Evolutionary conservation across 495 filamentous ascomycete species (phyloP).

Genomic region (Massariosphaeria phaeospora): DNA sequence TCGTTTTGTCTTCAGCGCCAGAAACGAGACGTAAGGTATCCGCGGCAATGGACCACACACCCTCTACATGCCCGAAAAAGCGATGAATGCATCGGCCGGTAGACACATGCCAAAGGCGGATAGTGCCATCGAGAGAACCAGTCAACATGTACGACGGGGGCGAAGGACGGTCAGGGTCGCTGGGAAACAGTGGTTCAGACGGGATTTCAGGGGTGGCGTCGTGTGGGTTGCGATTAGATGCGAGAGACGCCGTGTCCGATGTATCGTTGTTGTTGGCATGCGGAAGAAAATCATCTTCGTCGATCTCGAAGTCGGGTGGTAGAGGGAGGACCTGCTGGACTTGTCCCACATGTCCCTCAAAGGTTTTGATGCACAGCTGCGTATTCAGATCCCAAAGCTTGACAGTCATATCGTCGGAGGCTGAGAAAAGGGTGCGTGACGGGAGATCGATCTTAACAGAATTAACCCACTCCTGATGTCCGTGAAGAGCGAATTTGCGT

Average conservation of each 20-base stretch:
- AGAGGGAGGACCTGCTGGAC: slow-evolving; percentile 85
- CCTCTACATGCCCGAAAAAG: slow-evolving; percentile 94
- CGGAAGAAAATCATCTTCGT: slow-evolving; percentile 51
- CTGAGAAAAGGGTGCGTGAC: slow-evolving; percentile 82
- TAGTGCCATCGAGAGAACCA: slow-evolving; percentile 81
- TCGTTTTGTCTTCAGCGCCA: slow-evolving; percentile 87
- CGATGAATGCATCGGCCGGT: slow-evolving; percentile 78
- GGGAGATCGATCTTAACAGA: slow-evolving; percentile 74
- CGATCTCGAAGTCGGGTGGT: slow-evolving; percentile 82
- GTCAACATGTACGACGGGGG: slow-evolving; percentile 90
- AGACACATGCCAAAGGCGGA: slow-evolving; percentile 87
- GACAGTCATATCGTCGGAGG: slow-evolving; percentile 87
- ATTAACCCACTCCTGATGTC: slow-evolving; percentile 93
- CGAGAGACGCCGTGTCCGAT: slow-evolving; percentile 22
- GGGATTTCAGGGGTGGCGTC: not conserved
- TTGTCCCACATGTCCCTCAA: slow-evolving; percentile 85
- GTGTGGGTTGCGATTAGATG: slow-evolving; percentile 4
- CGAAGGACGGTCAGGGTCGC: slow-evolving; percentile 54
- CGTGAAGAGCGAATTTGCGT: slow-evolving; percentile 68
- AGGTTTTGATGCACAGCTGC: slow-evolving; percentile 67
- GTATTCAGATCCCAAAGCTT: slow-evolving; percentile 93
- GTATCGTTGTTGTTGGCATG: slow-evolving; percentile 38
- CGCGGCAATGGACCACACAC: slow-evolving; percentile 89
- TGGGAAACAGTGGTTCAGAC: slow-evolving; percentile 45
- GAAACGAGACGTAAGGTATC: slow-evolving; percentile 86